phyloP scores from a whole-genome alignment of 176 grass and related monocot species.

The Dendrocalamus sinicus region DNA sequence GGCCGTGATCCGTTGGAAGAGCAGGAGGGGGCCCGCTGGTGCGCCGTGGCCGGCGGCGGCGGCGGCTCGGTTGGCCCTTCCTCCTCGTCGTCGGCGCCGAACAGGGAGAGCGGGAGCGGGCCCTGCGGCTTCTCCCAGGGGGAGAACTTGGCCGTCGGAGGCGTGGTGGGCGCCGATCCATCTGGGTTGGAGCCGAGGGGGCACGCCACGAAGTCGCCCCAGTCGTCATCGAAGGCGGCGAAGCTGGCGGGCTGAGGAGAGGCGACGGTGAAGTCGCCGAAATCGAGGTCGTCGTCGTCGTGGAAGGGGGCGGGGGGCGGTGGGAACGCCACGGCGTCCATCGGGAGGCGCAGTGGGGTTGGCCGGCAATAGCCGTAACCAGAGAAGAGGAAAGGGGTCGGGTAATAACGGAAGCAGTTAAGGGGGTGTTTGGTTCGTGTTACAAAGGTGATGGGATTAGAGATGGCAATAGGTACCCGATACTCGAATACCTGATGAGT shows the following conservation, averaged over 20 bases:
- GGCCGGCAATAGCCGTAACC: not conserved
- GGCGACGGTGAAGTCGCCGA: slow-evolving; percentile 56
- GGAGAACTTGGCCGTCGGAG: not conserved
- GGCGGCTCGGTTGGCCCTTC: slow-evolving; percentile 3
- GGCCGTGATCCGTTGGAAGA: not conserved
- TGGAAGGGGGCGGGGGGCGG: slow-evolving; percentile 56
- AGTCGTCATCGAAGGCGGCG: slow-evolving; percentile 59
- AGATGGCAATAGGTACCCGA: no score
- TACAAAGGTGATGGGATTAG: no score
- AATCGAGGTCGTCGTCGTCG: slow-evolving; percentile 59
- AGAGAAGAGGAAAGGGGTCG: no score
- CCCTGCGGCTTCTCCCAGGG: slow-evolving; percentile 57
- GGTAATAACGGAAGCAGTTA: no score
- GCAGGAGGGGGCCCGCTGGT: not conserved
- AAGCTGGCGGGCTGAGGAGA: slow-evolving; percentile 1
- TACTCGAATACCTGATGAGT: no score
- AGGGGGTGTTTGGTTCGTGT: no score
- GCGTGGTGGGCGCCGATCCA: not conserved
- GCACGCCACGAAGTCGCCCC: slow-evolving; percentile 64
- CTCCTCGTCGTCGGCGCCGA: slow-evolving; percentile 45
- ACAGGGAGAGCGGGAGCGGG: slow-evolving; percentile 59
- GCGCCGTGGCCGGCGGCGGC: slow-evolving; percentile 14
- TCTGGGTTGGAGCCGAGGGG: slow-evolving; percentile 37
- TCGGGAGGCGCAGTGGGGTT: not conserved
- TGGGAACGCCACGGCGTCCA: slow-evolving; percentile 64